Conservation (phyloP, 139 green algal genomes). For the Tetraselmis chui region DNA sequence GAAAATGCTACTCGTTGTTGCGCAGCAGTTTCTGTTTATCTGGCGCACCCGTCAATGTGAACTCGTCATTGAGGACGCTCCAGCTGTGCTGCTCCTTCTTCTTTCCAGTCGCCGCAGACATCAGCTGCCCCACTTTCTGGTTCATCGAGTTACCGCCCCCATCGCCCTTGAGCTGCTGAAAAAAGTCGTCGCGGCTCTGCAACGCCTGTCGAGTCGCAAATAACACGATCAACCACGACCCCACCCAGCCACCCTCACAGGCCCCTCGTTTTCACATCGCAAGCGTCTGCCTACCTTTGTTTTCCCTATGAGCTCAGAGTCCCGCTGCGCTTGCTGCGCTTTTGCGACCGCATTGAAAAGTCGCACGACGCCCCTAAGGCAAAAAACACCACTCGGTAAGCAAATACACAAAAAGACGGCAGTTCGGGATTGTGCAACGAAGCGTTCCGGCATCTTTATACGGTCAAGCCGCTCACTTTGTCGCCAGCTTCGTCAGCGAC, state of each 20-base stretch:
- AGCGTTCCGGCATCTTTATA: too few species aligned
- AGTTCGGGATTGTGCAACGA: too few species aligned
- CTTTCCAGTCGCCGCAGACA: background rate
- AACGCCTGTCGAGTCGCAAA: background rate
- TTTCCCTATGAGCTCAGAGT: conserved; percentile 12
- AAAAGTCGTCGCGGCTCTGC: background rate
- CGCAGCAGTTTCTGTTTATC: too few species aligned
- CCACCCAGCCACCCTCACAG: too few species aligned
- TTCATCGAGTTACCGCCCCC: conserved; percentile 1
- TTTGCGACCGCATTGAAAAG: conserved; percentile 85
- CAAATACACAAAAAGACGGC: too few species aligned
- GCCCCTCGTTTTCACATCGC: background rate
- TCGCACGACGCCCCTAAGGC: conserved; percentile 71
- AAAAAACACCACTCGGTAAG: too few species aligned
- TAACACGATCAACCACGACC: too few species aligned
- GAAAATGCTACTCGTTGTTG: too few species aligned
- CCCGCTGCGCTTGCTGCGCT: conserved; percentile 45
- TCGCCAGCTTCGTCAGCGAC: conserved; percentile 55
- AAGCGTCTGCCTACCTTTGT: background rate
- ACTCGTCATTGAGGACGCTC: conserved; percentile 4
- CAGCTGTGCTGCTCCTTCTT: background rate
- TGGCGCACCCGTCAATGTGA: background rate
- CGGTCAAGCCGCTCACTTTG: conserved; percentile 21
- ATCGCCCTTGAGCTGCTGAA: conserved; percentile 8
- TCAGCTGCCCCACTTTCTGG: background rate